Evolutionary conservation across 2,329 filamentous ascomycete genomes (phyloP).

Genomic region (Ascochyta lentis): DNA sequence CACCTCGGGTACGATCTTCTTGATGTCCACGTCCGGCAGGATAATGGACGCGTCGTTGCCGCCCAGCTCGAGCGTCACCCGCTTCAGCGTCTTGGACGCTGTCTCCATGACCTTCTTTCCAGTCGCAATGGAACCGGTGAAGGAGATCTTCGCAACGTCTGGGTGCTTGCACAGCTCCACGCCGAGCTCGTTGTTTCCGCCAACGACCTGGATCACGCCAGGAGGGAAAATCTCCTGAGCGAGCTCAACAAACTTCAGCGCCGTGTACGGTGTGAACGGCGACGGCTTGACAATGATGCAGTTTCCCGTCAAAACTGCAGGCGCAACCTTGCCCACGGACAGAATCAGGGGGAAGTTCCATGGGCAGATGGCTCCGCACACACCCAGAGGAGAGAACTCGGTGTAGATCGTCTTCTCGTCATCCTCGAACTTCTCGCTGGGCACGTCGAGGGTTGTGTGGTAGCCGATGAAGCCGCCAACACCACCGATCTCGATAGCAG

Average conservation of each 20-base stretch:
- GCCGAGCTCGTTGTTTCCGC: conserved; percentile 67
- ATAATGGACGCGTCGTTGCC: conserved; percentile 69
- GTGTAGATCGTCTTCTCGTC: conserved; percentile 57
- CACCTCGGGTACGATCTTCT: conserved; percentile 57
- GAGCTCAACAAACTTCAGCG: conserved; percentile 67
- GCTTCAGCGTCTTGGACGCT: conserved; percentile 64
- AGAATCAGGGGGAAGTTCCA: conserved; percentile 64
- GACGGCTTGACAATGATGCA: conserved; percentile 64
- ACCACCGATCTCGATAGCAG: conserved; percentile 49
- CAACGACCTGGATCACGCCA: conserved; percentile 67
- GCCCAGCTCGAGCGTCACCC: conserved; percentile 67
- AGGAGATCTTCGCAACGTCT: conserved; percentile 67
- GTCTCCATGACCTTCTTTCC: conserved; percentile 67
- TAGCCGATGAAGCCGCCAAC: conserved; percentile 47
- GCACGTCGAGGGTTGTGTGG: conserved; percentile 45
- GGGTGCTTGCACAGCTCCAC: conserved; percentile 66
- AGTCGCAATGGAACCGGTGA: conserved; percentile 67
- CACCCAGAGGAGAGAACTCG: conserved; percentile 56
- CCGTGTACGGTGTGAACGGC: conserved; percentile 63
- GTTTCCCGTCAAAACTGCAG: conserved; percentile 64
- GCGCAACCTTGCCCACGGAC: conserved; percentile 61
- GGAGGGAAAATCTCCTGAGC: conserved; percentile 65
- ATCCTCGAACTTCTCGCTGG: conserved; percentile 51
- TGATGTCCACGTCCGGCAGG: conserved; percentile 63
- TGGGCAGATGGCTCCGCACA: conserved; percentile 50